A percentile compares a stretch with the other conserved stretches of the same genome.
Evolutionary conservation across 1,284 basidiomycete species (phyloP).

Genomic region (Ceratobasidium sp.): DNA sequence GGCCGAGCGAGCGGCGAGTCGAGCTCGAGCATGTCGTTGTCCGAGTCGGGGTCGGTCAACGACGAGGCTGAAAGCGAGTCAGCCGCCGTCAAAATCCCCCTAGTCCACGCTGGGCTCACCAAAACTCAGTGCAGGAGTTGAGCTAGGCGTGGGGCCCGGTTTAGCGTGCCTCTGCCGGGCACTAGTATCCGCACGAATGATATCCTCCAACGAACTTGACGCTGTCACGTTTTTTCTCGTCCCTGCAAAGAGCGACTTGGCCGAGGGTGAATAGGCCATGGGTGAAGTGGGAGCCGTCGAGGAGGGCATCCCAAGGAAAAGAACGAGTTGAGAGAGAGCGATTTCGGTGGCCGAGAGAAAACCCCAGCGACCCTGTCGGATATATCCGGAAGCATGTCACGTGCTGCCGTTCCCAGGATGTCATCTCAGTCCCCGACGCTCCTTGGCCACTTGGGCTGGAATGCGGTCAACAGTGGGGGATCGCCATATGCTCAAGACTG

Average conservation of each 20-base stretch:
- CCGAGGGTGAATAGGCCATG: slow-evolving; percentile 25
- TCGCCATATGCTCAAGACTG: background rate
- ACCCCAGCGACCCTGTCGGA: background rate
- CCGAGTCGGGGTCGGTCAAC: slow-evolving; percentile 31
- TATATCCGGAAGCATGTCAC: background rate
- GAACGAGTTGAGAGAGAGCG: background rate
- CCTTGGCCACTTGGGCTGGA: background rate
- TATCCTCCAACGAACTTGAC: slow-evolving; percentile 33
- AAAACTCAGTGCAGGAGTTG: slow-evolving; percentile 30
- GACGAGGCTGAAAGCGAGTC: slow-evolving; percentile 19
- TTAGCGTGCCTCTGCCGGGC: slow-evolving; percentile 15
- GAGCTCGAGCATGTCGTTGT: slow-evolving; percentile 34
- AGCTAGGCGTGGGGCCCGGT: slow-evolving; percentile 18
- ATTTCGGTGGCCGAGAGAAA: slow-evolving; percentile 33
- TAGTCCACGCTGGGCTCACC: background rate
- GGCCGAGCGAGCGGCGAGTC: slow-evolving; percentile 51
- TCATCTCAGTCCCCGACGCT: background rate
- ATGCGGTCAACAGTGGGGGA: background rate
- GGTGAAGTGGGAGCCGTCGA: slow-evolving; percentile 2
- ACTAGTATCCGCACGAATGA: slow-evolving; percentile 25
- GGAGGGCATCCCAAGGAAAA: background rate
- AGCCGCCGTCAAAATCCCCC: background rate
- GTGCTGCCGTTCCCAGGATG: background rate
- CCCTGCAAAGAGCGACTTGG: slow-evolving; percentile 31
- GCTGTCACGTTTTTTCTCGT: slow-evolving; percentile 16